These are phyloP conservation scores for Batkoa obscura DNA, from an alignment of 371 early-diverging fungal species.

Conservation along the genomic window DNA sequence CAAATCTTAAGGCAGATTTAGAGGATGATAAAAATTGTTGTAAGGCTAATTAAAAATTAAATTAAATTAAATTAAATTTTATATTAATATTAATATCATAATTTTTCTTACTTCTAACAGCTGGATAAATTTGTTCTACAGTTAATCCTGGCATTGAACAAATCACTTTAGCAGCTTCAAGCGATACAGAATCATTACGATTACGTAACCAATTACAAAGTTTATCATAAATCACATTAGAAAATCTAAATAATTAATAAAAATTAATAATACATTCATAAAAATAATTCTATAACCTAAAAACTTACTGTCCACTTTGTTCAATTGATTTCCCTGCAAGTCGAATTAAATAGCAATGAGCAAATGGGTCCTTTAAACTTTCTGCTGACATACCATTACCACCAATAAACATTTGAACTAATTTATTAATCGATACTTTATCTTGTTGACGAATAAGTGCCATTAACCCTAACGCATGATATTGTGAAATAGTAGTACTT, in stretches of 20 bases:
- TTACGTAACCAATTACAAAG: slow-evolving; percentile 83
- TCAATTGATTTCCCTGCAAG: slow-evolving; percentile 89
- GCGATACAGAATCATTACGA: slow-evolving; percentile 89
- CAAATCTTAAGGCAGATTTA: slow-evolving; percentile 84
- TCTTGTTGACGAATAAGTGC: slow-evolving; percentile 91
- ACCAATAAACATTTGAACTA: slow-evolving; percentile 73
- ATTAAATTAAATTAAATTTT: not conserved
- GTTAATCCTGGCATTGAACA: slow-evolving; percentile 71
- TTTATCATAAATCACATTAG: slow-evolving; percentile 15
- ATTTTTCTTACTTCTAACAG: slow-evolving; percentile 49
- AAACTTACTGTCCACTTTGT: slow-evolving; percentile 44
- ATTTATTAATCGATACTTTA: slow-evolving; percentile 90
- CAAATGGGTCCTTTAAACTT: slow-evolving; percentile 60
- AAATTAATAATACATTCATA: not conserved
- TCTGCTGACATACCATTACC: slow-evolving; percentile 26
- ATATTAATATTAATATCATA: not conserved
- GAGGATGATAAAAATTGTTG: slow-evolving; percentile 84
- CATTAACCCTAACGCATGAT: slow-evolving; percentile 89
- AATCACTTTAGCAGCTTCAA: slow-evolving; percentile 95
- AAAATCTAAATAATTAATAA: not conserved
- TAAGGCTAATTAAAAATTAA: slow-evolving; percentile 34
- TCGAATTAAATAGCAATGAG: slow-evolving; percentile 81
- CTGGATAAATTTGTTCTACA: slow-evolving; percentile 71
- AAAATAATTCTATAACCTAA: no score
- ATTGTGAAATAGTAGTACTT: slow-evolving; percentile 69